These are phyloP conservation scores for Colletotrichum aenigma DNA, from an alignment of 2,329 filamentous ascomycete species.

Conservation along the genomic window DNA sequence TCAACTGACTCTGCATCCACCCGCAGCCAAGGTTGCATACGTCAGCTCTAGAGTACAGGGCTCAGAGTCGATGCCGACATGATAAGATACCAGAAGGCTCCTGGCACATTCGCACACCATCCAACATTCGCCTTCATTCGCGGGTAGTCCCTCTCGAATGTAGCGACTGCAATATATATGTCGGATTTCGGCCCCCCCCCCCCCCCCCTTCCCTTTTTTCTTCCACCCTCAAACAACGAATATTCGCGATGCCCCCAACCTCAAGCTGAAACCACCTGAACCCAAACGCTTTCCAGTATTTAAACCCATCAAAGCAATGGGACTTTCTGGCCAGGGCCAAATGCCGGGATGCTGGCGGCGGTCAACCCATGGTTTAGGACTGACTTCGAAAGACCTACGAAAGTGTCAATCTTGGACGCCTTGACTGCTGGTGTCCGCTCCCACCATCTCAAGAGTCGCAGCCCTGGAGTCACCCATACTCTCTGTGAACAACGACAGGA, in stretches of 20 bases:
- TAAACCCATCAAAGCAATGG: background rate
- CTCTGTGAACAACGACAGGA: background rate
- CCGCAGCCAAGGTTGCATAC: rapidly evolving
- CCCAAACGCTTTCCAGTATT: background rate
- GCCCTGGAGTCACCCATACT: rapidly evolving
- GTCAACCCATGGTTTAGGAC: background rate
- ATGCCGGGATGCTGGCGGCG: no score
- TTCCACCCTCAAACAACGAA: no score
- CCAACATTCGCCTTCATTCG: no score
- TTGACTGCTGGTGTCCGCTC: rapidly evolving
- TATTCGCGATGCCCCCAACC: rapidly evolving
- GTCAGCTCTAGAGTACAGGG: background rate
- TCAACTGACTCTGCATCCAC: background rate
- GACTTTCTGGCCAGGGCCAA: background rate
- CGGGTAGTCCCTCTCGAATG: no score
- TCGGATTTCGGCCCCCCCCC: no score
- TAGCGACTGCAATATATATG: no score
- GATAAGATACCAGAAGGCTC: no score
- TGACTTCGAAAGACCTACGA: background rate
- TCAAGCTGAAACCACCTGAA: background rate
- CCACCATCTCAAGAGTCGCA: background rate
- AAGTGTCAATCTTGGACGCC: background rate
- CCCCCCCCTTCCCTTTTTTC: no score
- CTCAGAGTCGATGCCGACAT: no score
- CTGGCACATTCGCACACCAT: no score